Base-by-base conservation (phyloP, 805 yeast genomes). In the Isabelozyma heimii region DNA sequence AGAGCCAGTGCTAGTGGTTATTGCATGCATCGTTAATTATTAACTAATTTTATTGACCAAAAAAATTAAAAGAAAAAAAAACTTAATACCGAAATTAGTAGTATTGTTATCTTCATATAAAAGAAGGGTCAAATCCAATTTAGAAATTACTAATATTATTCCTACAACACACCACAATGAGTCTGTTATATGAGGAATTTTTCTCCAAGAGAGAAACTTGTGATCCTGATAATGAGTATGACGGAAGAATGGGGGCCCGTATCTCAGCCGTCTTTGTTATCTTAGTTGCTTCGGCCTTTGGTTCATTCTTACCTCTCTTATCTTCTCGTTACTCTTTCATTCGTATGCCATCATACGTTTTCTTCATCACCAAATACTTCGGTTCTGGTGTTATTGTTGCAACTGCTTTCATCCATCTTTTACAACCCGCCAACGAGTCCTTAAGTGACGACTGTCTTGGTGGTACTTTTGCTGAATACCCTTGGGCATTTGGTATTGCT, bases 351-450 rank as follows among this genome's bases (percentile, higher is more conserved):
- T 58, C 75, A 12, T 76, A 82, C 81, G 77, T 82, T 53, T 85
- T 85, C 66, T 84, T 85, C 61, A 63, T 83, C 43, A 83, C 88
- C 44, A 87, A 85, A 59, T 87, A 77, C 66, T 88, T 88, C 61
- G 95, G 95, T 52, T 84, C 91, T 3, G 95, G 95, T 47, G 92
- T 88, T 44, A 88, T 88, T 59, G 77, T 88, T 10, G 88, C 92
- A 12, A 88, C 95, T 1, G 89, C 91, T 0, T 86, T 88, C 57
- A 82, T 88, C 28, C 95, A 88, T 68, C 69, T 88, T 51, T 66
- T 88, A 50, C 75, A 80, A 52, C 92, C 90, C 0, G 92, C 94
- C 4, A 65, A 74, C 49, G 87, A 84, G 8, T 75, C 81, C 2
- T 69, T 87, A 42, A 59, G 75, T 1, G 60, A 79, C 43, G 78